These are phyloP conservation scores for Megacollybia marginata DNA, from an alignment of 768 basidiomycete genomes.

Conservation along the genomic window DNA sequence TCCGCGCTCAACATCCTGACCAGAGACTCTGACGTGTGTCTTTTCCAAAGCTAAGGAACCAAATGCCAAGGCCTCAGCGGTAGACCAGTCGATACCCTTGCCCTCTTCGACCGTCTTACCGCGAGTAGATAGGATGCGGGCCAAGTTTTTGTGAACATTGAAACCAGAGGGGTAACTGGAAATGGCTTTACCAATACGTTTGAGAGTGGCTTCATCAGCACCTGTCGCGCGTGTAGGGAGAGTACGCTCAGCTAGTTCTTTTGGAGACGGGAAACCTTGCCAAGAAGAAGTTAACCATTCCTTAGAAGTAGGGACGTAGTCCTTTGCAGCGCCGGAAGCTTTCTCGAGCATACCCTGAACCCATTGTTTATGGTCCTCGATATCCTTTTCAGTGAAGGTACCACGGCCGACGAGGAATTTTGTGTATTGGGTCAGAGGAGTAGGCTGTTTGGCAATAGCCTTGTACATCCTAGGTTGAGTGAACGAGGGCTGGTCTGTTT, in stretches of 20 bases:
- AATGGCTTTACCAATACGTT: constrained; percentile 81
- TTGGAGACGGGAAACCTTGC: constrained; percentile 98
- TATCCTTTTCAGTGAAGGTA: constrained; percentile 92
- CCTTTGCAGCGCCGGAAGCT: constrained; percentile 88
- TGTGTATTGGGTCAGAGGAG: constrained; percentile 85
- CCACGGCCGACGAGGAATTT: constrained; percentile 85
- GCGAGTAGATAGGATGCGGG: constrained; percentile 80
- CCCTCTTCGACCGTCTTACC: constrained; percentile 92
- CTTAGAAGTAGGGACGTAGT: constrained; percentile 89
- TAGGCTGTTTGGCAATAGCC: constrained; percentile 90
- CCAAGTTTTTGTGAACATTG: constrained; percentile 85
- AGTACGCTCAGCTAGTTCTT: constrained; percentile 86
- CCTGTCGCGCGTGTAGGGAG: constrained; percentile 91
- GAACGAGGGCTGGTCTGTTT: constrained; percentile 98
- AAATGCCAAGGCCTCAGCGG: constrained; percentile 95
- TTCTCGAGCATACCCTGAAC: constrained; percentile 99
- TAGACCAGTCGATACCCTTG: constrained; percentile 93
- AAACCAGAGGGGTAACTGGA: constrained; percentile 83
- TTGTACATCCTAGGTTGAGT: constrained; percentile 99
- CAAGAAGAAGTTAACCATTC: constrained; percentile 98
- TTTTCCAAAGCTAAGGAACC: constrained; percentile 90
- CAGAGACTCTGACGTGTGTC: constrained; percentile 90
- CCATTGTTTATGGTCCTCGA: constrained; percentile 98
- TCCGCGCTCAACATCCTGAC: constrained; percentile 97
- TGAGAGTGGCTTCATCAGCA: constrained; percentile 63